These are phyloP conservation scores for Psidium friedrichsthalianum DNA, from an alignment of 345 rosid genomes.

Conservation along the genomic window DNA sequence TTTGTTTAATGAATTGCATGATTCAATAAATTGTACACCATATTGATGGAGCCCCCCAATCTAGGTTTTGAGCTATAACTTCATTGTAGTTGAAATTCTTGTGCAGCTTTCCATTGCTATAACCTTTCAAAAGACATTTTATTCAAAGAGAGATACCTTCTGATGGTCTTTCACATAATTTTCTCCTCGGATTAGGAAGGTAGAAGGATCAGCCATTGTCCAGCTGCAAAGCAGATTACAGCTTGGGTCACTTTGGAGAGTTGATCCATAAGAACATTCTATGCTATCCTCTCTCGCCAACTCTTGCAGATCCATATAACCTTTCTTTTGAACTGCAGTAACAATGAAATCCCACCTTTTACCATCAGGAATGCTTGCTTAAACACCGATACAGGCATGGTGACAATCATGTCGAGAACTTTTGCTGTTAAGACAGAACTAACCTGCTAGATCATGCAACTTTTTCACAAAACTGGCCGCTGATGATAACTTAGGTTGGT, in stretches of 20 bases:
- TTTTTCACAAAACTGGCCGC: constrained; percentile 63
- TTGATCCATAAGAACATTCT: constrained; percentile 44
- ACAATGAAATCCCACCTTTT: neutral
- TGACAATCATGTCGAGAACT: neutral
- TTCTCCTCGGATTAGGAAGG: constrained; percentile 68
- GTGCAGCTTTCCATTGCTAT: neutral
- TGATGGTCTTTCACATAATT: constrained; percentile 52
- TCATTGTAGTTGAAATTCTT: neutral
- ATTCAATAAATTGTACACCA: neutral
- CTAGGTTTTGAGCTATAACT: neutral
- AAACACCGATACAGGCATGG: neutral
- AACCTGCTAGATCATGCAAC: constrained; percentile 68
- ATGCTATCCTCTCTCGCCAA: constrained; percentile 16
- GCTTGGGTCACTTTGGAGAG: constrained; percentile 59
- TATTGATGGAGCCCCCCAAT: neutral
- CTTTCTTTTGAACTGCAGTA: constrained; percentile 65
- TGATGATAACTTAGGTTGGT: constrained; percentile 38
- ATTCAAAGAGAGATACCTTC: constrained; percentile 35
- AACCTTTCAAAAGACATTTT: neutral
- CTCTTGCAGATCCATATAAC: constrained; percentile 60
- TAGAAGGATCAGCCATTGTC: constrained; percentile 60
- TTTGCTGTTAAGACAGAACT: constrained; percentile 2
- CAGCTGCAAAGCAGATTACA: constrained; percentile 59
- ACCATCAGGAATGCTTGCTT: neutral
- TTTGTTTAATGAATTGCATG: neutral